These are phyloP conservation scores for Penicillium sp. DNA, from an alignment of 2,329 filamentous ascomycete species.

Conservation along the genomic window DNA sequence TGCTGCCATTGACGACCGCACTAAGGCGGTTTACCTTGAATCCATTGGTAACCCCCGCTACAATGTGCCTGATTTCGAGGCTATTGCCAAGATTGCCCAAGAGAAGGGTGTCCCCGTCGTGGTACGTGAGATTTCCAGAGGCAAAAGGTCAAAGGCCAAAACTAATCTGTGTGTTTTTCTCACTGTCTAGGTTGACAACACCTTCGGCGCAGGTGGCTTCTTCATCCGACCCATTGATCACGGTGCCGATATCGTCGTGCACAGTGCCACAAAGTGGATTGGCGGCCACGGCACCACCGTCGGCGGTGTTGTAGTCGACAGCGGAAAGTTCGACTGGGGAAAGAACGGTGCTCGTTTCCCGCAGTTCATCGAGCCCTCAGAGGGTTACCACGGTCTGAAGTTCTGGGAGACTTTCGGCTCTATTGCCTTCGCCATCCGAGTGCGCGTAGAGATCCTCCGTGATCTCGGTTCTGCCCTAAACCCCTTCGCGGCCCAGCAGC, in stretches of 20 bases:
- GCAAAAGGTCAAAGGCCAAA: too few species aligned
- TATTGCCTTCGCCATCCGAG: constrained; percentile 79
- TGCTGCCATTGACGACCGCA: constrained; percentile 82
- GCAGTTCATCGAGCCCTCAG: constrained; percentile 79
- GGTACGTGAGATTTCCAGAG: constrained; percentile 33
- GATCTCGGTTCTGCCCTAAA: constrained; percentile 80
- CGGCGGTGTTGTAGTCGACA: constrained; percentile 78
- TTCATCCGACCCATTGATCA: constrained; percentile 82
- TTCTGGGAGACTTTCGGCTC: constrained; percentile 91
- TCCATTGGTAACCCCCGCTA: constrained; percentile 91
- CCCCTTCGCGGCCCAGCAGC: constrained; percentile 88
- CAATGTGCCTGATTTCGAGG: constrained; percentile 87
- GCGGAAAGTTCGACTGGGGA: constrained; percentile 92
- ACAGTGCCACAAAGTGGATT: constrained; percentile 96
- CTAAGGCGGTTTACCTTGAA: constrained; percentile 88
- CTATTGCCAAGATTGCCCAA: constrained; percentile 76
- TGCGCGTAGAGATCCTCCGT: constrained; percentile 83
- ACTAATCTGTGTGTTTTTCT: neutral
- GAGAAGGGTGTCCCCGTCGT: constrained; percentile 64
- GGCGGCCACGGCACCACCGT: constrained; percentile 93
- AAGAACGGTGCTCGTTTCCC: constrained; percentile 80
- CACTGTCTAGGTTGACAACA: constrained; percentile 73
- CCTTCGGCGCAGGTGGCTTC: constrained; percentile 89
- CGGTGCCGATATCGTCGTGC: constrained; percentile 88
- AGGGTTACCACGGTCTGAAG: constrained; percentile 87